Base-by-base conservation (phyloP, 352 stramenopile species). In the Phytophthora palmivora region DNA sequence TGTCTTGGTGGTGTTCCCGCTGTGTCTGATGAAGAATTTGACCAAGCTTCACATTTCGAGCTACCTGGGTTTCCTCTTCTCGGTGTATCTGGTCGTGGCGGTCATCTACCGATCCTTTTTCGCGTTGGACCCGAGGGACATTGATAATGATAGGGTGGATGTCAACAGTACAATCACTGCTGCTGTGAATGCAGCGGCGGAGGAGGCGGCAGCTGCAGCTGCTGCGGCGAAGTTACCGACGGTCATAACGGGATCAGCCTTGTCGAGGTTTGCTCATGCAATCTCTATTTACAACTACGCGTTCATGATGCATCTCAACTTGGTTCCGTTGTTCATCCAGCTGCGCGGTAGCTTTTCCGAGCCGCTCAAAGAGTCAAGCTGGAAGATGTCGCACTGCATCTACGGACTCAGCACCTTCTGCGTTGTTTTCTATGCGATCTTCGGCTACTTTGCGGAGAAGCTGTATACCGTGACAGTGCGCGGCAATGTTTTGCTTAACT, bases 301-400 rank as follows among this genome's bases (percentile, higher is more conserved):
- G n/a, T 94, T 92, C 65, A 91, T 92, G 82, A 88, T 91, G 78
- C 85, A 94, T 21, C 53, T 94, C 55, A 94, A 94, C 58, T 61
- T 94, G 14, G 58, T 92, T 18, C 83, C 85, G 64, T 67, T 92
- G 12, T 92, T 91, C 56, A 81, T 88, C 42, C 77, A 89, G 46
- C 57, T 90, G 16, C 83, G 83, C 6, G 79, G 79, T 30, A 84
- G 66, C 48, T 88, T 83, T 30, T 70, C 68, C 2, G 78, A 91
- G 52, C 73, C 79, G 16, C 58, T 89, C 21, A 59, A 74, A 22
- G 63, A 62, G 18, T 84, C 79, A 12, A 46, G 61, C 3, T 67
- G 55, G 34, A 87, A 84, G 52, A 89, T 89, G 80, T 80, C 68
- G 37, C 58, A 49, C 41, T 82, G 70, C 38, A 88, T 94, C 46